Evolutionary conservation across 2,329 filamentous ascomycete species (phyloP), one percentile per base, ranked within the genome.

Genomic region (Didymella glomerata): DNA sequence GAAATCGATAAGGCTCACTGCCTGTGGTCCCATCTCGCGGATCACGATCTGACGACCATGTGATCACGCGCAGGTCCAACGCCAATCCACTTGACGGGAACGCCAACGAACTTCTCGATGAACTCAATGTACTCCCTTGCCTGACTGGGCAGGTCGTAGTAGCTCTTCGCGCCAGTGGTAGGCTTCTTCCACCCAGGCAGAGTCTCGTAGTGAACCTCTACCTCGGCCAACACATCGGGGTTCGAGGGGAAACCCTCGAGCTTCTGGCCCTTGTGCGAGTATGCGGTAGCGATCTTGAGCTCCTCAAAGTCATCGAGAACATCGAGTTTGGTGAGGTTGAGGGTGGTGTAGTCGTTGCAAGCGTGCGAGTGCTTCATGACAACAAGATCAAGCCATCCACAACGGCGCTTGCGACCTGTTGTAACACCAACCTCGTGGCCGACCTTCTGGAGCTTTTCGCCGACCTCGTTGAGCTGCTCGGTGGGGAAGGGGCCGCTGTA

Each of bases 221-320:
- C 82, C 51, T 81, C 79, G 27, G 84, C 83, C 16, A 92, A 80
- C 34, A 83, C 74, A 41, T 81, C 78, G 16, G 87, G 81, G 68
- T 90, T 85, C 8, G 88, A 87, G 4, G 86, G 90, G 82, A 90
- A 92, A 13, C 83, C 86, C 18, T 84, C 81, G 11, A 90, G 76
- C 54, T 80, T 78, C 69, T 84, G 72, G 42, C 85, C 85, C 49
- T 85, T 82, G 70, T 85, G 66, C 13, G 80, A 80, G 79, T 96
- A 96, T 2, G 86, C 87, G 14, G 90, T 85, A 18, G 90, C 90
- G 49, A 91, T 82, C 76, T 93, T 90, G 78, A 96, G 85, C 70
- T 87, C 88, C 10, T 85, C 82, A 74, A 96, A 92, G 30, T 85
- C 85, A 73, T 93, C 90, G 16, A 93, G 82, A 36, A 92, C 83